A percentile compares a stretch with the other conserved stretches of the same genome.
Evolutionary conservation across 495 filamentous ascomycete species (phyloP).

Genomic region (Terfezia claveryi): DNA sequence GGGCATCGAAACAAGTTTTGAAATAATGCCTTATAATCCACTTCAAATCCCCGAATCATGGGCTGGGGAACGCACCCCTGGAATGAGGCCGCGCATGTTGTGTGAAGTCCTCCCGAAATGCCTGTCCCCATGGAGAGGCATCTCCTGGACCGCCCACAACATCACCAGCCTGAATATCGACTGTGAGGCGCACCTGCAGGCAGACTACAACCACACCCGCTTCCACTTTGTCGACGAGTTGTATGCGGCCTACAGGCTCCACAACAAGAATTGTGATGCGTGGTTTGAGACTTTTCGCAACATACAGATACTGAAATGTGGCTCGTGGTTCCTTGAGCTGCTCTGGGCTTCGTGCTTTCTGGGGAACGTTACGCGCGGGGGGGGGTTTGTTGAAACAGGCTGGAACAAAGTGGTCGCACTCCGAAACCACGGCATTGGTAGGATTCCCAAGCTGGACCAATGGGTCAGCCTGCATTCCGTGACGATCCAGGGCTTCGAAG

Average conservation of each 20-base stretch:
- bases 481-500: background rate
- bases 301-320: background rate
- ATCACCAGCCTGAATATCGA: background rate
- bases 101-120: background rate
- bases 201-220: background rate
- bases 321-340: background rate
- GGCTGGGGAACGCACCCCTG: background rate
- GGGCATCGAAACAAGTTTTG: background rate
- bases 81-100: background rate
- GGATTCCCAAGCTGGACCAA: background rate
- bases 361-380: background rate
- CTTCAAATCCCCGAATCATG: background rate
- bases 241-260: background rate
- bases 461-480: background rate
- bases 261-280: background rate
- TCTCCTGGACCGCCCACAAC: background rate
- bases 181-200: background rate
- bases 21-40: background rate
- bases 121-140: background rate
- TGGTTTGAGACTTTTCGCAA: background rate
- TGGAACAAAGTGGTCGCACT: background rate
- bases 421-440: background rate
- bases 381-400: background rate
- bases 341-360: background rate
- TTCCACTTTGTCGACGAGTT: background rate